Evolutionary conservation across 75 land plant species (phyloP), one percentile per base, ranked within the genome.

Genomic region (Picea sitchensis): DNA sequence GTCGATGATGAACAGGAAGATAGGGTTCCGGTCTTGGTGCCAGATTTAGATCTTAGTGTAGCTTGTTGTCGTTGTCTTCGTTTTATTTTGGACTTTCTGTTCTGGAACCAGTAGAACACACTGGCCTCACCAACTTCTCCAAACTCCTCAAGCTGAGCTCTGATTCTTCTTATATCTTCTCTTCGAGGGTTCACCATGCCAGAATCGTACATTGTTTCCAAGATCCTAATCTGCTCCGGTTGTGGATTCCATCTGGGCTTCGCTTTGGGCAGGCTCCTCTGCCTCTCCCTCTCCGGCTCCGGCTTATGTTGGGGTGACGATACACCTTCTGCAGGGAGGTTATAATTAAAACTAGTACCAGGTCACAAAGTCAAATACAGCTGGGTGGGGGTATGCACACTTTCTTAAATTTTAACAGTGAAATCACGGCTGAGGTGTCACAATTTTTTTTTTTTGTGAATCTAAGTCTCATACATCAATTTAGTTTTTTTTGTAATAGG

Each of bases 71-170:
- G 88, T 51, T 83, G 83, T 75, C 91, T 94, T 81, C 87, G 86
- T 67, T 91, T 95, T 88, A 85, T 90, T 75, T 95, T 81, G 61
- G 98, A 92, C 38, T 92, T 92, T n/a, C 95, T 73, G 86, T 95
- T 95, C 31, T 95, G 98, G 76, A 95, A 95, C 98, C 98, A 95
- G 68, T 93, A 95, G 84, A 95, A 95, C 64, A 95, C 95, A 73
- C 93, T 95, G 59, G 92, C 95, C 20, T 95, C 98, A 0, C 89
- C 98, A 18, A 95, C 91, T 56, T 86, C 90, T 26, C 98, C 98
- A 73, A 83, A 93, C 74, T 92, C 88, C 75, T 90, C 93, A 6
- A 95, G 81, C 41, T 84, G 92, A 60, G 78, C 83, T 54, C 93
- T 80, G 82, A 95, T 95, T 71, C 77, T 85, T n/a, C 84, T 58